Percentiles rank a stretch among this genome's conserved stretches.
Conservation (phyloP, 1,284 basidiomycete genomes). For the Puccinia polysora region DNA sequence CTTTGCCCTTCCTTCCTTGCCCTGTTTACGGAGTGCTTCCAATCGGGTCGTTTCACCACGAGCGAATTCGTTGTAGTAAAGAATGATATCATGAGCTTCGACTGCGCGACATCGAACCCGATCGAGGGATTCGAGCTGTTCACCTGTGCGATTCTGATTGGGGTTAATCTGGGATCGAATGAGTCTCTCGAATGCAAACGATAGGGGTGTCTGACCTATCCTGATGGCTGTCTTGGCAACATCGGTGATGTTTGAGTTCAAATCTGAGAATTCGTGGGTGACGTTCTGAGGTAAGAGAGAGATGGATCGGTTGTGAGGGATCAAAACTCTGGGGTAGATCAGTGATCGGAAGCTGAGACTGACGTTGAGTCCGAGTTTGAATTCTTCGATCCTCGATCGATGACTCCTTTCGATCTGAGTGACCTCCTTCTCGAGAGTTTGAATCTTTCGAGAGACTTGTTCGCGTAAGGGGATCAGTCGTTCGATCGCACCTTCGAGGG, state of each 20-base stretch:
- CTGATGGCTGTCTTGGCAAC: constrained; percentile 90
- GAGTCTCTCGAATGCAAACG: neutral
- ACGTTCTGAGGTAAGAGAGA: constrained; percentile 27
- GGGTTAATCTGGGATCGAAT: constrained; percentile 22
- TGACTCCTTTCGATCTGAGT: constrained; percentile 38
- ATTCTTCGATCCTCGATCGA: constrained; percentile 42
- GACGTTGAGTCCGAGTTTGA: constrained; percentile 42
- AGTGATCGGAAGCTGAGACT: neutral
- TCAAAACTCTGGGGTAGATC: neutral
- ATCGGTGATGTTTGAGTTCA: constrained; percentile 66
- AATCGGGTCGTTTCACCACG: constrained; percentile 73
- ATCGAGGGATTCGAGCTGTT: constrained; percentile 92
- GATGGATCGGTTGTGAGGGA: neutral
- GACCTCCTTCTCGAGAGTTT: constrained; percentile 37
- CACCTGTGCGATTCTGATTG: constrained; percentile 60
- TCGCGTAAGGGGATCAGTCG: constrained; percentile 34
- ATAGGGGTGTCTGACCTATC: constrained; percentile 63
- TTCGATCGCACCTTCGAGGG: constrained; percentile 39
- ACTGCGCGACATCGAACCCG: constrained; percentile 86
- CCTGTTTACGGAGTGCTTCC: constrained; percentile 75
- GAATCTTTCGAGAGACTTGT: constrained; percentile 27
- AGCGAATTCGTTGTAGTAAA: constrained; percentile 88
- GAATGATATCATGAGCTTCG: constrained; percentile 88
- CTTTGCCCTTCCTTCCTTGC: constrained; percentile 71
- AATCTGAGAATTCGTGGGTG: constrained; percentile 39